Evolutionary conservation across 495 filamentous ascomycete genomes (phyloP).

Genomic region (Aspergillus nanangensis): DNA sequence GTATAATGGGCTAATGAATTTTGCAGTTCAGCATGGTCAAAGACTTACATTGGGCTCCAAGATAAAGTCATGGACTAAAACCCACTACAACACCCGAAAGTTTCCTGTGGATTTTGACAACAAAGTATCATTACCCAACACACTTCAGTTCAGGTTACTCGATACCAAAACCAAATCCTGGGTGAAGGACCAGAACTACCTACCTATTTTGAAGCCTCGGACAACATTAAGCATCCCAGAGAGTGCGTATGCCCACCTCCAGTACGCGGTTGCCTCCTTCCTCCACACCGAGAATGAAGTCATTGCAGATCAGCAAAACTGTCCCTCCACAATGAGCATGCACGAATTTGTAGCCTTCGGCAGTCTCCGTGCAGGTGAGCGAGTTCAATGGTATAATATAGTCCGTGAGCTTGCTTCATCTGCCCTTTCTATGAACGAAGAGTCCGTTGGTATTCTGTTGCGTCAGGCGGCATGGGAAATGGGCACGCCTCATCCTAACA

Average conservation of each 20-base stretch:
- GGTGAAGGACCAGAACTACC: constrained; percentile 6
- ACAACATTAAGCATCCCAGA: constrained; percentile 8
- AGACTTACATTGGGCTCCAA: constrained; percentile 30
- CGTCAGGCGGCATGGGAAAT: constrained; percentile 44
- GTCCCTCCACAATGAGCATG: constrained; percentile 33
- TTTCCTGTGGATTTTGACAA: constrained; percentile 20
- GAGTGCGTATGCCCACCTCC: constrained; percentile 7
- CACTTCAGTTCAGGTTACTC: constrained; percentile 11
- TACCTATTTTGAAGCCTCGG: constrained; percentile 8
- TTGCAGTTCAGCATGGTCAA: constrained; percentile 3
- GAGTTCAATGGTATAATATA: constrained; percentile 49
- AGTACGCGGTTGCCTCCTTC: constrained; percentile 12
- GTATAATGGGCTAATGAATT: constrained; percentile 6
- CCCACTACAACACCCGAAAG: constrained; percentile 28
- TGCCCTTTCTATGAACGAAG: constrained; percentile 35
- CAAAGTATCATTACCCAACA: constrained; percentile 10
- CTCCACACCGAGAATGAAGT: constrained; percentile 24
- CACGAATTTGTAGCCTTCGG: constrained; percentile 48
- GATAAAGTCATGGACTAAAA: constrained; percentile 33
- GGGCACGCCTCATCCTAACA: constrained; percentile 20
- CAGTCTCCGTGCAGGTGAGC: constrained; percentile 37
- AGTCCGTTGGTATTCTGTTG: constrained; percentile 33
- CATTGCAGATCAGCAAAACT: constrained; percentile 38
- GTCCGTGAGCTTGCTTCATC: constrained; percentile 19
- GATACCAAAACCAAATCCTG: constrained; percentile 11